phyloP scores from a whole-genome alignment of 148 eudicot genomes.

The Vaccinium darrowii region DNA sequence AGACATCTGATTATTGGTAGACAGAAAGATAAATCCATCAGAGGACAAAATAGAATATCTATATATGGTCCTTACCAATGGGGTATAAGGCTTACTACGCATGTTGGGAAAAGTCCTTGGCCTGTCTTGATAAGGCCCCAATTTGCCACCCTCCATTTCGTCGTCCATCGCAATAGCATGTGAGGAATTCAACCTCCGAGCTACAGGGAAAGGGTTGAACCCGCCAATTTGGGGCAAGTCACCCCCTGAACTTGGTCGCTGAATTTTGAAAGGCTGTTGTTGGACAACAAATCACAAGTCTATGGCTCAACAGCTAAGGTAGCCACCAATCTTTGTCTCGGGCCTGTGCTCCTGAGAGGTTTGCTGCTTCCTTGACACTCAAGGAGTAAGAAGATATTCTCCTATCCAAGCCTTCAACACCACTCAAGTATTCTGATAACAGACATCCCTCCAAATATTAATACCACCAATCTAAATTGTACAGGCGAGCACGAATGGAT shows the following conservation, averaged over 20 bases:
- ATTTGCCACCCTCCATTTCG: conserved; percentile 70
- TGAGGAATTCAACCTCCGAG: conserved; percentile 71
- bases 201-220: conserved; percentile 54
- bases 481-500: background rate
- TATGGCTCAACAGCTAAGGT: background rate
- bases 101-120: conserved; percentile 86
- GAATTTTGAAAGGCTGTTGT: conserved; percentile 48
- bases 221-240: conserved; percentile 79
- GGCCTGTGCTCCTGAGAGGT: background rate
- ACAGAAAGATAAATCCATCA: background rate
- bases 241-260: conserved; percentile 83
- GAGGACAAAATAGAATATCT: conserved; percentile 9
- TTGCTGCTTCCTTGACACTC: background rate
- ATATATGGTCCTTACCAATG: conserved; percentile 55
- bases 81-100: conserved; percentile 82
- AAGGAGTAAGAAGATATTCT: background rate
- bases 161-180: conserved; percentile 76
- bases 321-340: conserved; percentile 16
- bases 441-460: background rate
- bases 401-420: background rate
- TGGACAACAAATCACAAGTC: background rate
- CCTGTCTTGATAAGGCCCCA: conserved; percentile 79
- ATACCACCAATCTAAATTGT: conserved; percentile 1
- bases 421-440: background rate
- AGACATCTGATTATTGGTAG: background rate